Evolutionary conservation across 495 filamentous ascomycete genomes (phyloP), one percentile per base, ranked within the genome.

Genomic region (Hypoxylon perforatum): DNA sequence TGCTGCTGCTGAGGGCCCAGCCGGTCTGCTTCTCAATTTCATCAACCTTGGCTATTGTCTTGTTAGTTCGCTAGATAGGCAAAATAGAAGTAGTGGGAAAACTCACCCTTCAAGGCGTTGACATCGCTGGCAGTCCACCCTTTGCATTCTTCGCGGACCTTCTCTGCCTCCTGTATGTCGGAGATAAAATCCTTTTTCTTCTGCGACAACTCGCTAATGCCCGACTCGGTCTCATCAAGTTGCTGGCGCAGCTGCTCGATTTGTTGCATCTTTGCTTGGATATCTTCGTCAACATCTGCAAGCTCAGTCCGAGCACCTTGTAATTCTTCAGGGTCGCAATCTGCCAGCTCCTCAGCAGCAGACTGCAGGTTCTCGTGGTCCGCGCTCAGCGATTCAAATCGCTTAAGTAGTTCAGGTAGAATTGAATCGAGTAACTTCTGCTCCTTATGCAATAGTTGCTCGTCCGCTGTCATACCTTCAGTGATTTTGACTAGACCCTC

Each of bases 101-200:
- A 67, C 83, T 70, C 78, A 92, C 90, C 84, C 82, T 94, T 92
- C 7, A 94, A 79, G 21, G 82, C 81, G 52, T 77, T 81, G 55
- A 98, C 89, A 73, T 98, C 95, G 15, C 81, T 85, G 25, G 88
- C 84, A 61, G 88, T 95, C 91, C 93, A 97, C 18, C 95, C 93
- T 15, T 93, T 86, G 74, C 90, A 97, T 68, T 95, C 88, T 74
- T 96, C 92, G 63, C 90, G 87, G 35, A 96, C 81, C 57, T 88
- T 88, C 70, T 97, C 93, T 0, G 94, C 92, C 67, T 93, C 89
- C 53, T 86, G 82, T 56, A 97, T 97, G 30, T 93, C 91, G 4
- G 84, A 83, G 17, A 86, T 62, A 68, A 81, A 93, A 67, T 87
- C 82, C 57, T 88, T 79, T 70, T 93, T 94, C 63, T 84, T 83